Base-by-base conservation (phyloP, 208 protist species). In the Trypanosoma conorhini region DNA sequence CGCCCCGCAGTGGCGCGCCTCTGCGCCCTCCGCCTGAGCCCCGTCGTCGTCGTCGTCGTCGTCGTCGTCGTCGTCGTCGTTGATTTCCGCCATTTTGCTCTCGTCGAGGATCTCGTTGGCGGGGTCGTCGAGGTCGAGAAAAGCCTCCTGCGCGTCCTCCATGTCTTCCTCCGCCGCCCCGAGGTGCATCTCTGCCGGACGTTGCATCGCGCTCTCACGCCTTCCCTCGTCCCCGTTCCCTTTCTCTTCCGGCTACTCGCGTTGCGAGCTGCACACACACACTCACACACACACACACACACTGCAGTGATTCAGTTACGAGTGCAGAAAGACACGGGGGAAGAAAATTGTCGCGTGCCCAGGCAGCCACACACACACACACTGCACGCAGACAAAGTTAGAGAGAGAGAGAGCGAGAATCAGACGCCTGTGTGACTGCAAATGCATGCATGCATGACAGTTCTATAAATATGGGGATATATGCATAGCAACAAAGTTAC, bases 81-180 rank as follows among this genome's bases (percentile, higher is more conserved):
- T 15, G 21, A 77, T 58, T 12, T 81, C 74, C 17, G 70, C 72
- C 24, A 78, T 72, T 13, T 87, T 76, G 38, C 57, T 76, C 40
- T 87, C 86, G 35, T 92, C 86, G 21, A 94, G 62, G 31, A 94
- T 85, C 42, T 92, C 87, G 22, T 92, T 71, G 58, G 89, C 75
- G 4, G 91, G 88, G 67, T 96, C 91, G 12, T 94, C 83, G n/a
- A 96, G 80, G 63, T 94, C 85, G 62, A 94, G 81, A 69, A 94
- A 92, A 17, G 74, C 91, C n/a, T 82, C 83, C 31, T 89, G 76
- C n/a, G 74, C 80, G 31, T 78, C 85, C 52, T 92, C 86, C 26
- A 80, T 77, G 35, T 74, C 64, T 12, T 44, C 67, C 54, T 74
- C 56, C 22, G 72, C 61, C n/a, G 69, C 60, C 1, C 33, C 35